These are phyloP conservation scores for Drosera capensis DNA, from an alignment of 148 eudicot species.

Conservation along the genomic window DNA sequence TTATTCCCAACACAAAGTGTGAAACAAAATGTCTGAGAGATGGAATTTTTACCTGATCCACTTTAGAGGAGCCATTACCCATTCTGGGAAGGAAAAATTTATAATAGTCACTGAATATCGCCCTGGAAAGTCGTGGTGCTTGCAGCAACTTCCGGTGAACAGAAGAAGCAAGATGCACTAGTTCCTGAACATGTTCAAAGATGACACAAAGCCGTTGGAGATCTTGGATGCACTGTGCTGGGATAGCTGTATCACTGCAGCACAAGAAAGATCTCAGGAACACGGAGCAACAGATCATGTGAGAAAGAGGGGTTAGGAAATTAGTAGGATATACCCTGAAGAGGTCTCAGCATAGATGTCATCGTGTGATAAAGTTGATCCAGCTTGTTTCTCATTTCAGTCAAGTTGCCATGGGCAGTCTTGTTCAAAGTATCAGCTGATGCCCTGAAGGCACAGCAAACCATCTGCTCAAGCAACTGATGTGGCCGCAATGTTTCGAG, in stretches of 20 bases:
- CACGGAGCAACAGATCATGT: neutral
- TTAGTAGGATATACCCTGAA: slow-evolving; percentile 42
- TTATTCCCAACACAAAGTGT: neutral
- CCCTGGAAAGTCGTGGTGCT: slow-evolving; percentile 49
- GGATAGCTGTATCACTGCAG: slow-evolving; percentile 39
- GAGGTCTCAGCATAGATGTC: slow-evolving; percentile 45
- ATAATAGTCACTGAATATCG: slow-evolving; percentile 51
- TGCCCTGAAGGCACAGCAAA: slow-evolving; percentile 76
- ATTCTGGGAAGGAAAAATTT: slow-evolving; percentile 46
- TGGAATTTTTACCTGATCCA: slow-evolving; percentile 27
- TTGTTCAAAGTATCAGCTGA: slow-evolving; percentile 65
- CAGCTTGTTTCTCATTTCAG: slow-evolving; percentile 51
- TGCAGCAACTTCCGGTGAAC: slow-evolving; percentile 64
- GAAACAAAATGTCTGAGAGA: neutral
- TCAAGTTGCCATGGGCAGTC: slow-evolving; percentile 51
- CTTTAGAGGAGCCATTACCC: slow-evolving; percentile 29
- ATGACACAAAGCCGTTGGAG: slow-evolving; percentile 43
- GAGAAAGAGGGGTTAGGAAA: neutral
- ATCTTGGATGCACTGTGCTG: slow-evolving; percentile 43
- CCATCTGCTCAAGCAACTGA: slow-evolving; percentile 91
- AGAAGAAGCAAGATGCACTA: slow-evolving; percentile 57
- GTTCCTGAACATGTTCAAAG: slow-evolving; percentile 56
- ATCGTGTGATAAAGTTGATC: slow-evolving; percentile 62
- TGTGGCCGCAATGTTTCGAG: slow-evolving; percentile 79
- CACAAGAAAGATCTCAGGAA: neutral